Evolutionary conservation across 768 basidiomycete genomes (phyloP), one percentile per base, ranked within the genome.

Genomic region (Leccinum ochraceum): DNA sequence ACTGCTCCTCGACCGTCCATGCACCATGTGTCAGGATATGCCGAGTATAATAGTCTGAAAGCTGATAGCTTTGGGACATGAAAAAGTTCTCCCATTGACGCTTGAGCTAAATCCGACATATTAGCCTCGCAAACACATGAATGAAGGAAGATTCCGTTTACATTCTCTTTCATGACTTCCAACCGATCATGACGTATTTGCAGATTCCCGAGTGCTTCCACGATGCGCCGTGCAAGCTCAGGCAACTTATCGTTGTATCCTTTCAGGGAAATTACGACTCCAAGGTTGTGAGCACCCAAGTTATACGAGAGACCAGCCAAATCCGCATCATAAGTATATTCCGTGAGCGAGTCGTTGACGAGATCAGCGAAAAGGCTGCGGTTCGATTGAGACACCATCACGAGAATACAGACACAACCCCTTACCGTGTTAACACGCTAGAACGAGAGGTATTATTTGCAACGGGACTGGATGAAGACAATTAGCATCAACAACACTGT

Each of bases 231-330:
- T 6, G 87, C 81, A 42, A 98, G 82, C 2, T 90, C 85, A 7
- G 84, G 77, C 63, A 93, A 78, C 75, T 96, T 98, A 76, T 98
- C 95, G 69, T 94, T 95, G 77, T 97, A 98, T 6, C 97, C 97
- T 51, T 80, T 82, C 57, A 93, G 78, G 3, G 81, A 78, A 50
- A 97, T 74, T 46, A 78, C 83, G 53, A 97, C 71, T 2, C 92
- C 91, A 13, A 86, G 86, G 2, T 80, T 78, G 63, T 86, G 82
- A 11, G 82, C 77, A 26, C 81, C 75, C 61, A 95, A 81, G 62
- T 76, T 81, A 73, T 95, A 98, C 5, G 79, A 77, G 37, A 98
- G 80, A 28, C 95, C 95, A 14, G 96, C 97, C 26, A 98, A 83
- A 46, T 91, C 89, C 11, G 97, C 97, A 69, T 95, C 89, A 70